A percentile compares a stretch with the other conserved stretches of the same genome.
phyloP scores from a whole-genome alignment of 169 alveolate species.

The Cryptosporidium ryanae region DNA sequence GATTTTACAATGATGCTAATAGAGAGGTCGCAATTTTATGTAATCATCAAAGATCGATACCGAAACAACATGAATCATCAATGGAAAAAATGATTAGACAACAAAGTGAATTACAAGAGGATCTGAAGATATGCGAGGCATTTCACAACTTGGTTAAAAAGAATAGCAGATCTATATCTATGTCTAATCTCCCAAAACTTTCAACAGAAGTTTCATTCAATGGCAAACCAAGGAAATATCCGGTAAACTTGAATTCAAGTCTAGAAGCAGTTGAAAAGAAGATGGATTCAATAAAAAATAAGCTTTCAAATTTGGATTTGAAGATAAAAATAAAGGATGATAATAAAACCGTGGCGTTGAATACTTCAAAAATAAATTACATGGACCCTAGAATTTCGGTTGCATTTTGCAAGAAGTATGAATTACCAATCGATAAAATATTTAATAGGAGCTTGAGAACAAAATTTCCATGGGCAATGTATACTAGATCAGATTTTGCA shows the following conservation, averaged over 20 bases:
- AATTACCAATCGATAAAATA: slow-evolving; percentile 96
- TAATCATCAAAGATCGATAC: slow-evolving; percentile 94
- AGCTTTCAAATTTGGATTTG: slow-evolving; percentile 67
- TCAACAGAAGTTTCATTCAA: slow-evolving; percentile 67
- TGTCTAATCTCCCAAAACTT: slow-evolving; percentile 77
- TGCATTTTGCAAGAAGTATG: slow-evolving; percentile 95
- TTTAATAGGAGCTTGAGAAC: slow-evolving; percentile 92
- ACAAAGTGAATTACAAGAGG: slow-evolving; percentile 86
- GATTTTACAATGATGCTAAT: slow-evolving; percentile 97
- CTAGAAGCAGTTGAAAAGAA: slow-evolving; percentile 63
- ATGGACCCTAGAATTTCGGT: slow-evolving; percentile 99
- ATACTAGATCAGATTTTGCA: slow-evolving; percentile 90
- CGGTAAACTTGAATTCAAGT: slow-evolving; percentile 73
- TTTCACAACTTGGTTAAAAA: slow-evolving; percentile 86
- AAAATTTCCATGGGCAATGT: slow-evolving; percentile 99
- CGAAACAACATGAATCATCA: slow-evolving; percentile 94
- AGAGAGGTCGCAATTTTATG: slow-evolving; percentile 98
- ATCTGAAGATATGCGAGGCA: slow-evolving; percentile 85
- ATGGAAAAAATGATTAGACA: slow-evolving; percentile 91
- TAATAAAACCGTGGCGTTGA: slow-evolving; percentile 96
- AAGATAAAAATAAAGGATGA: slow-evolving; percentile 92
- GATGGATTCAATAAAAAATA: slow-evolving; percentile 74
- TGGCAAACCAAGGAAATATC: slow-evolving; percentile 72
- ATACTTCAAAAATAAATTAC: slow-evolving; percentile 98
- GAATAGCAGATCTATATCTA: slow-evolving; percentile 77